phyloP scores from a whole-genome alignment of 768 basidiomycete genomes.

The Naganishia vishniacii region DNA sequence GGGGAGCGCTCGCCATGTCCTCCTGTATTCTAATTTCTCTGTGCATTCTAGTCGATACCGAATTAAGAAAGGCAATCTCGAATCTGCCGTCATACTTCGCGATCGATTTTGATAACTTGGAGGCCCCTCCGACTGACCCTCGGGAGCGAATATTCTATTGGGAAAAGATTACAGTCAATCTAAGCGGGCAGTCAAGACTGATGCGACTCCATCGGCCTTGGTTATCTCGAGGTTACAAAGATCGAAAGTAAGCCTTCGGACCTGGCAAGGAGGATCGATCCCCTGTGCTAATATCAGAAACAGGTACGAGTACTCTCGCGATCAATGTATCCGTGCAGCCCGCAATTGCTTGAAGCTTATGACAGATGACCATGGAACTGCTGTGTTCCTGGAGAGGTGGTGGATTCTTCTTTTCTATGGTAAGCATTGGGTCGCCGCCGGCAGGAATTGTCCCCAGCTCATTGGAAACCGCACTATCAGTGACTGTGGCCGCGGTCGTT shows the following conservation, averaged over 20 bases:
- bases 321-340: slow-evolving; percentile 49
- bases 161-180: slow-evolving; percentile 47
- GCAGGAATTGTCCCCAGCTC: too few species aligned
- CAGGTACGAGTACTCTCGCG: slow-evolving; percentile 48
- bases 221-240: slow-evolving; percentile 47
- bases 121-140: slow-evolving; percentile 34
- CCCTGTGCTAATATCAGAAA: background rate
- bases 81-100: slow-evolving; percentile 47
- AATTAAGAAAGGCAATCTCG: slow-evolving; percentile 44
- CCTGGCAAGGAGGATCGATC: too few species aligned
- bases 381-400: slow-evolving; percentile 49
- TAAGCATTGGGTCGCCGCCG: too few species aligned
- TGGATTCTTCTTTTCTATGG: slow-evolving; percentile 48
- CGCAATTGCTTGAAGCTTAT: slow-evolving; percentile 47
- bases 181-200: slow-evolving; percentile 47
- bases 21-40: background rate
- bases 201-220: slow-evolving; percentile 48
- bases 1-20: slow-evolving; percentile 14
- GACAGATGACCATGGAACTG: slow-evolving; percentile 40
- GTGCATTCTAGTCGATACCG: slow-evolving; percentile 36
- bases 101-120: slow-evolving; percentile 31
- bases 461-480: too few species aligned
- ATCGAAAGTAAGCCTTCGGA: slow-evolving; percentile 35
- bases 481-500: slow-evolving; percentile 45
- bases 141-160: slow-evolving; percentile 44